Evolutionary conservation across 1,284 basidiomycete species (phyloP).

Genomic region (Heterobasidion irregulare): DNA sequence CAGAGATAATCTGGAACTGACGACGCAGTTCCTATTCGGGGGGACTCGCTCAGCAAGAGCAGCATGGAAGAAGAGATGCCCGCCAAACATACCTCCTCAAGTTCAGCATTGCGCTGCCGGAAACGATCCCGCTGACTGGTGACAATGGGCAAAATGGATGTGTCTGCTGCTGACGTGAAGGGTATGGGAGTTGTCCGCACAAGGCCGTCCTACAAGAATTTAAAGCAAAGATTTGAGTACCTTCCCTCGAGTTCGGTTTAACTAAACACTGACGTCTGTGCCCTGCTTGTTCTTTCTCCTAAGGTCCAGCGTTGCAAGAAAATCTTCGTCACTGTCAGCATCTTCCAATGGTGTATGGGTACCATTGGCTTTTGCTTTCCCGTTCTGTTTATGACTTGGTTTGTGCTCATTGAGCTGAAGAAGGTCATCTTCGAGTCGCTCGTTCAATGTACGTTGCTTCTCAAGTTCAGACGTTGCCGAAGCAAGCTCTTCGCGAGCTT

Average conservation of each 20-base stretch:
- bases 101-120: slow-evolving; percentile 89
- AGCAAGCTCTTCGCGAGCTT: slow-evolving; percentile 51
- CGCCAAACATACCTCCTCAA: slow-evolving; percentile 72
- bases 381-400: slow-evolving; percentile 29
- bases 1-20: slow-evolving; percentile 90
- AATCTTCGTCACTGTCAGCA: slow-evolving; percentile 19
- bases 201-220: slow-evolving; percentile 29
- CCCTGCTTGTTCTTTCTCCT: slow-evolving; percentile 42
- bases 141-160: slow-evolving; percentile 91
- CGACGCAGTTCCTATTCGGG: slow-evolving; percentile 74
- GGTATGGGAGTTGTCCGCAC: slow-evolving; percentile 53
- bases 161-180: slow-evolving; percentile 72
- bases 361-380: slow-evolving; percentile 15
- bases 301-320: slow-evolving; percentile 67
- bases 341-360: slow-evolving; percentile 10
- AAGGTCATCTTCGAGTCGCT: slow-evolving; percentile 88
- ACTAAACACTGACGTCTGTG: slow-evolving; percentile 5
- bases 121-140: slow-evolving; percentile 95
- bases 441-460: slow-evolving; percentile 75
- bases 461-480: slow-evolving; percentile 60
- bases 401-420: slow-evolving; percentile 64
- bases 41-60: neutral
- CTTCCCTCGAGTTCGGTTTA: neutral
- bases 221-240: neutral
- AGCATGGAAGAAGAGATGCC: neutral